A percentile compares a stretch with the other conserved stretches of the same genome.
These are phyloP conservation scores for Cadophora gregata DNA, from an alignment of 2,329 filamentous ascomycete species.

Conservation along the genomic window DNA sequence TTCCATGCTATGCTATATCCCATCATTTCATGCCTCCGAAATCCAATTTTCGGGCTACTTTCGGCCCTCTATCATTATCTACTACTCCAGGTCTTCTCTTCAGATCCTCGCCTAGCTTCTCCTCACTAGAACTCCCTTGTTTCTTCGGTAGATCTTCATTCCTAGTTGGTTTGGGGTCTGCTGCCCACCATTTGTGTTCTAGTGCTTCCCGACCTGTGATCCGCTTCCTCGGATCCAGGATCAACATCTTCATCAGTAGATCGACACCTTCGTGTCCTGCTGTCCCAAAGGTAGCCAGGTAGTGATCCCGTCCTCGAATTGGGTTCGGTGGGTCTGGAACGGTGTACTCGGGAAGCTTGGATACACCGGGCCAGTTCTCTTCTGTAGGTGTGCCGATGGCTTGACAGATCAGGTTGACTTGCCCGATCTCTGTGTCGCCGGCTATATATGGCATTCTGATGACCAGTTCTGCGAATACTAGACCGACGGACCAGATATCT, in stretches of 20 bases:
- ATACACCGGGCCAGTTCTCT: constrained; percentile 93
- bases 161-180: constrained; percentile 80
- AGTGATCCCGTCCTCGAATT: constrained; percentile 72
- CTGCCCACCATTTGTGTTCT: constrained; percentile 84
- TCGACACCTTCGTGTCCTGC: constrained; percentile 85
- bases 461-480: constrained; percentile 91
- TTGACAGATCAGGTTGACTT: constrained; percentile 83
- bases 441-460: constrained; percentile 83
- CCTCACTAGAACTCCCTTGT: constrained; percentile 62
- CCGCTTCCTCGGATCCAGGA: constrained; percentile 84
- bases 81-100: constrained; percentile 76
- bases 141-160: constrained; percentile 84
- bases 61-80: constrained; percentile 71
- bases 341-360: constrained; percentile 80
- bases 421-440: constrained; percentile 83
- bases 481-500: constrained; percentile 92
- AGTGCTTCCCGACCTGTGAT: constrained; percentile 80
- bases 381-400: constrained; percentile 90
- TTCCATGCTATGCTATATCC: background rate
- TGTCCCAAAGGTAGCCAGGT: constrained; percentile 77
- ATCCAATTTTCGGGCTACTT: constrained; percentile 50
- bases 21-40: constrained; percentile 39
- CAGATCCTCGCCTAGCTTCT: constrained; percentile 82
- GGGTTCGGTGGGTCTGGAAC: constrained; percentile 62
- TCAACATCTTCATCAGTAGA: constrained; percentile 82